Evolutionary conservation across 768 basidiomycete species (phyloP).

Genomic region (Russula olivacea): DNA sequence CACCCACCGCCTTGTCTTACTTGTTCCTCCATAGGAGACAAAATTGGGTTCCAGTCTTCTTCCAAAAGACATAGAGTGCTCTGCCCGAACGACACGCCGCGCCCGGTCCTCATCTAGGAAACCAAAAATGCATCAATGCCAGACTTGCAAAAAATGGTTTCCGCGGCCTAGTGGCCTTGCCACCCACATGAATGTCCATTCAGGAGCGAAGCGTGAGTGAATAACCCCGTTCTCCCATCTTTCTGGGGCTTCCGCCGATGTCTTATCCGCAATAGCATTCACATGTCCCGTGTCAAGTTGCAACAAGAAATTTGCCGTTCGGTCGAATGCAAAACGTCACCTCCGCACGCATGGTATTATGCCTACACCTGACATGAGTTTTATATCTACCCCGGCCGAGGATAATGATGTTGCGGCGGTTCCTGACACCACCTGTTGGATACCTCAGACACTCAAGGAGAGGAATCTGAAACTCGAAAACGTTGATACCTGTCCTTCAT

Average conservation of each 20-base stretch:
- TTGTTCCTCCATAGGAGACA: slow-evolving; percentile 4
- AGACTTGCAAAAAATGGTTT: slow-evolving; percentile 41
- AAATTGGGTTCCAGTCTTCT: background rate
- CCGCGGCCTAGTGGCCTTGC: slow-evolving; percentile 47
- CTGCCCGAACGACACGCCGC: slow-evolving; percentile 8
- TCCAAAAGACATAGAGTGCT: slow-evolving; percentile 5
- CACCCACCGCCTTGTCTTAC: background rate
- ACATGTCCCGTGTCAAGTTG: slow-evolving; percentile 57
- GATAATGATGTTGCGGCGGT: slow-evolving; percentile 33
- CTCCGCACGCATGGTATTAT: slow-evolving; percentile 66
- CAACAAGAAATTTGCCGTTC: slow-evolving; percentile 63
- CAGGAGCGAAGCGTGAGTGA: slow-evolving; percentile 45
- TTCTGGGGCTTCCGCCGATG: background rate
- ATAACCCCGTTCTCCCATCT: background rate
- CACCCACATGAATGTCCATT: slow-evolving; percentile 51
- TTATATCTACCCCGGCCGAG: slow-evolving; percentile 39
- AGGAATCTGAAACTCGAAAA: slow-evolving; percentile 31
- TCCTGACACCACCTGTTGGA: slow-evolving; percentile 32
- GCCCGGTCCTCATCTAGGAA: slow-evolving; percentile 27
- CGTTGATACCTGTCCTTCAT: slow-evolving; percentile 30
- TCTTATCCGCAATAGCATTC: slow-evolving; percentile 28
- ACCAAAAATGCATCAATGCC: slow-evolving; percentile 47
- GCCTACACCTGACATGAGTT: slow-evolving; percentile 42
- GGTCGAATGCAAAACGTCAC: slow-evolving; percentile 77
- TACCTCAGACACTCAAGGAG: slow-evolving; percentile 34